Conservation (phyloP, 208 protist species). For the Leishmania gerbilli region DNA sequence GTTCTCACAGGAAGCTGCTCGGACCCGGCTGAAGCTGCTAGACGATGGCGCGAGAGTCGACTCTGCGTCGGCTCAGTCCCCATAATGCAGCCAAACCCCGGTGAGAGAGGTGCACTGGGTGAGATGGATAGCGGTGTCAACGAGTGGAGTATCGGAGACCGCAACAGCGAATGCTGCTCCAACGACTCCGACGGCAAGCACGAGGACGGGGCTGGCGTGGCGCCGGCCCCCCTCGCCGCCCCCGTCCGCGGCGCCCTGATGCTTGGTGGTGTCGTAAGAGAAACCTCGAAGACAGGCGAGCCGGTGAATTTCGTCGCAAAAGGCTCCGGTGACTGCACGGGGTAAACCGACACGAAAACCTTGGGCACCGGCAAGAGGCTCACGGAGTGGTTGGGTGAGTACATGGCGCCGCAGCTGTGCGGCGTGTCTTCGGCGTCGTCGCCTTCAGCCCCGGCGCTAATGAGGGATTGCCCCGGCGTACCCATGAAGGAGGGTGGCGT, state of each 20-base stretch:
- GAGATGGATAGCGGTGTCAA: neutral
- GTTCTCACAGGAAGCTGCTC: neutral
- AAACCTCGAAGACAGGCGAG: neutral
- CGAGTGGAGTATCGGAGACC: neutral
- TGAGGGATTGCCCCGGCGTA: neutral
- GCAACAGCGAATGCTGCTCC: constrained; percentile 1
- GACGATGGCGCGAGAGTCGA: constrained; percentile 5
- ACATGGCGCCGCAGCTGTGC: too few species aligned
- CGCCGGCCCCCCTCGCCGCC: neutral
- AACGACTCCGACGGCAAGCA: constrained; percentile 4
- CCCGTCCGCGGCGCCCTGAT: neutral
- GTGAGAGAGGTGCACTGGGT: constrained; percentile 1
- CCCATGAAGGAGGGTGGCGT: neutral
- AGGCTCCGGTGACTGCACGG: neutral
- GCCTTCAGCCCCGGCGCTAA: neutral
- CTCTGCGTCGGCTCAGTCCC: neutral
- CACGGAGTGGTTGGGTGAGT: neutral
- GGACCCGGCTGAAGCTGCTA: neutral
- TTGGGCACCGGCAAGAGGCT: neutral
- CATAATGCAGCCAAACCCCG: neutral
- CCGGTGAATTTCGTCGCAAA: neutral
- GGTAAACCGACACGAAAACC: neutral
- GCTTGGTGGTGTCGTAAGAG: constrained; percentile 2
- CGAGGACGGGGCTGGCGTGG: constrained; percentile 2
- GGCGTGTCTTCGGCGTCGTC: neutral